A percentile compares a stretch with the other conserved stretches of the same genome.
Conservation (phyloP, 2,329 filamentous ascomycete species). For the Clonostachys byssicola region DNA sequence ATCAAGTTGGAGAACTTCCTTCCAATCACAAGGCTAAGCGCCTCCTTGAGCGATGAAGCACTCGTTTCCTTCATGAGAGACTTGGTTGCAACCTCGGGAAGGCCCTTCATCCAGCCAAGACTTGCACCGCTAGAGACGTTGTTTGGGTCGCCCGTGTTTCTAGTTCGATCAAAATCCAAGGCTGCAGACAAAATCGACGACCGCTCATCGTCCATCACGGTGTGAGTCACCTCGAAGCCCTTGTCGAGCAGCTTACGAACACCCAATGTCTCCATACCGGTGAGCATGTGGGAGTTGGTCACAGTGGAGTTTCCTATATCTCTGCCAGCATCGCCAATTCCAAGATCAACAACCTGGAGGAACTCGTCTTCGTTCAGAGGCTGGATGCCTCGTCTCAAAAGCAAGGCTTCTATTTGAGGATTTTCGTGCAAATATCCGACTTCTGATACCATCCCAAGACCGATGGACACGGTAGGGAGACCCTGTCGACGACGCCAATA, state of each 20-base stretch:
- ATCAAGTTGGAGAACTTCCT: constrained; percentile 11
- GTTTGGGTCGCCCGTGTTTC: too few species aligned
- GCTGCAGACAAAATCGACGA: too few species aligned
- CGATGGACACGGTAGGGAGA: neutral
- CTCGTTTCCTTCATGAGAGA: neutral
- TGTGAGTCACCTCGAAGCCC: neutral
- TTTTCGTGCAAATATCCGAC: neutral
- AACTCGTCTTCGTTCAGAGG: constrained; percentile 22
- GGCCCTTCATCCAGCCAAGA: neutral
- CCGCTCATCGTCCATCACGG: neutral
- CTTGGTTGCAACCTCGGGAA: neutral
- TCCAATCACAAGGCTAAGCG: constrained; percentile 3
- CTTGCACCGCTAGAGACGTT: too few species aligned
- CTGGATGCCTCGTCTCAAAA: constrained; percentile 26
- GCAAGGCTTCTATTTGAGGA: constrained; percentile 14
- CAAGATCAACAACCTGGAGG: constrained; percentile 17
- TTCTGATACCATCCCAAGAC: neutral
- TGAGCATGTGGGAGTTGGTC: constrained; percentile 10
- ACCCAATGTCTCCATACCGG: constrained; percentile 13
- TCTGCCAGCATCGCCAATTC: constrained; percentile 5
- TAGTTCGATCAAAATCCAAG: too few species aligned
- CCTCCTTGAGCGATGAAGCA: neutral
- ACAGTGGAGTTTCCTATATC: neutral
- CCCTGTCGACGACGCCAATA: neutral
- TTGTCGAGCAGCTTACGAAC: constrained; percentile 3